These are phyloP conservation scores for Chrysopogon serrulatus DNA, from an alignment of 176 grass and related monocot species.

Conservation along the genomic window DNA sequence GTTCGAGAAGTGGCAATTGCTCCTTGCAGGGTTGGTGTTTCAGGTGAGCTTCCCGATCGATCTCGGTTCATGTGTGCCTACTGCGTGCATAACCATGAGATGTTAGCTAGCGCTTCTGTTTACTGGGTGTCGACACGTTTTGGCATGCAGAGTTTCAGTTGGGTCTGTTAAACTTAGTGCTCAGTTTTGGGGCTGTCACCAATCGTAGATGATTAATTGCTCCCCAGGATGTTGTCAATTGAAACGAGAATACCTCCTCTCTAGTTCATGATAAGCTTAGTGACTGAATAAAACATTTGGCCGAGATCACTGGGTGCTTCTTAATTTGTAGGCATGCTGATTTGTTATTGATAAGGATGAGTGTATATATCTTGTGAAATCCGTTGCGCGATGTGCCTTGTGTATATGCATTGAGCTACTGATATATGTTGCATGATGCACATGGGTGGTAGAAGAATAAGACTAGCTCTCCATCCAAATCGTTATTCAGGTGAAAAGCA, in stretches of 20 bases:
- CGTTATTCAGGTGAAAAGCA: background rate
- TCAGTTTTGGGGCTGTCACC: background rate
- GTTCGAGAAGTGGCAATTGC: constrained; percentile 79
- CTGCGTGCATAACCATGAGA: background rate
- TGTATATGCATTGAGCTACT: background rate
- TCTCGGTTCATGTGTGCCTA: background rate
- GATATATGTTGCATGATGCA: background rate
- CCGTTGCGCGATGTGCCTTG: background rate
- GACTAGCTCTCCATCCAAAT: background rate
- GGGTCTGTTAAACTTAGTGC: background rate
- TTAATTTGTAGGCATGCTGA: background rate
- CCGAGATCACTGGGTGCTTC: background rate
- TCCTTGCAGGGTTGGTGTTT: constrained; percentile 80
- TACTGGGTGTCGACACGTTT: background rate
- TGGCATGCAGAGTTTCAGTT: background rate
- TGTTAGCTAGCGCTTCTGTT: background rate
- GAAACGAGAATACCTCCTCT: background rate
- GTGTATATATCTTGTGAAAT: background rate
- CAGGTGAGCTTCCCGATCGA: constrained; percentile 51
- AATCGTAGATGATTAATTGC: background rate
- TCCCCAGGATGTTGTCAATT: background rate
- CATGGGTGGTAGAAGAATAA: background rate
- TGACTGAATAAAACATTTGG: background rate
- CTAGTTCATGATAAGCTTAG: background rate
- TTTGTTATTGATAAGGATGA: background rate